Evolutionary conservation across 78 protist genomes (phyloP).

Genomic region (Anaeramoeba flamelloides): DNA sequence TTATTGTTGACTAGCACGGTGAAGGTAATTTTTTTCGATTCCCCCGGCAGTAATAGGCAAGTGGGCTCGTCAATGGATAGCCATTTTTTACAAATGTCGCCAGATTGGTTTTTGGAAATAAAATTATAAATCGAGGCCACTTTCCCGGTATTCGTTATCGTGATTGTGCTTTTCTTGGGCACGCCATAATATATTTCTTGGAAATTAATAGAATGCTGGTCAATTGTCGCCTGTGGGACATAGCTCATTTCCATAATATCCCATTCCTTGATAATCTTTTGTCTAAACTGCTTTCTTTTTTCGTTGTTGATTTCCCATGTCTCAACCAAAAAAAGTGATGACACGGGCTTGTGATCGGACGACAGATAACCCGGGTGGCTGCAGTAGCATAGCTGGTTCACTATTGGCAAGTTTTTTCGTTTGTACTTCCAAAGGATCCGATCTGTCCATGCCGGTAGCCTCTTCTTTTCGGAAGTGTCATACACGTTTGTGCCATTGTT

Average conservation of each 20-base stretch:
- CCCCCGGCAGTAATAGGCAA: neutral
- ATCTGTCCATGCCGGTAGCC: conserved; percentile 24
- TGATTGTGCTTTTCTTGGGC: conserved; percentile 14
- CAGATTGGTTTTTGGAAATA: neutral
- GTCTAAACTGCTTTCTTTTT: conserved; percentile 1
- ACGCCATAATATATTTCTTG: conserved; percentile 15
- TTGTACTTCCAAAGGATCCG: neutral
- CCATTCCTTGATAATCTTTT: conserved; percentile 21
- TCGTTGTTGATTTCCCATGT: conserved; percentile 6
- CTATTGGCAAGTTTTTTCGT: neutral
- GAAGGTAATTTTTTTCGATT: neutral
- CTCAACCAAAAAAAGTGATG: conserved; percentile 9
- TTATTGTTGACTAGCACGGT: neutral
- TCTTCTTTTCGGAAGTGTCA: conserved; percentile 17
- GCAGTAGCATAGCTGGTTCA: neutral
- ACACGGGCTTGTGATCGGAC: conserved; percentile 67
- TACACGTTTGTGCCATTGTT: conserved; percentile 44
- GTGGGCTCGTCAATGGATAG: neutral
- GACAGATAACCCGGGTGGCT: conserved; percentile 14
- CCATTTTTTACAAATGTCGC: neutral
- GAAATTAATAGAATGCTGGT: conserved; percentile 26
- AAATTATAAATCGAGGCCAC: neutral
- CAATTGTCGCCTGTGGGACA: conserved; percentile 35
- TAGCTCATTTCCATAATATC: conserved; percentile 53
- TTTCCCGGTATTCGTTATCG: conserved; percentile 43